Percentiles rank a stretch among this genome's conserved stretches.
Evolutionary conservation across 2,329 filamentous ascomycete species (phyloP).

Genomic region (Emmonsia crescens): DNA sequence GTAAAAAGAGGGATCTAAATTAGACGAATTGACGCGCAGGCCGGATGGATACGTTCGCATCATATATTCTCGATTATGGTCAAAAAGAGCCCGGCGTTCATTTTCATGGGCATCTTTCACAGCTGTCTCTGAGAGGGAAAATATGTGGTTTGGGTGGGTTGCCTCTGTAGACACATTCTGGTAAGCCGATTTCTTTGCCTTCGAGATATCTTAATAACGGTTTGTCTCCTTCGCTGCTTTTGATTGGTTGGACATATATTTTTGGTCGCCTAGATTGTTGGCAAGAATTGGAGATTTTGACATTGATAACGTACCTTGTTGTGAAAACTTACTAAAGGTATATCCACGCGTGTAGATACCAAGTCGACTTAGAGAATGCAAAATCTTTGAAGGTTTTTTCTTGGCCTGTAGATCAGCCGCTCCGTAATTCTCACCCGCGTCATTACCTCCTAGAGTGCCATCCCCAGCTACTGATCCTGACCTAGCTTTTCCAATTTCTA

Average conservation of each 20-base stretch:
- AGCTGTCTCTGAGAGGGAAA: constrained; percentile 52
- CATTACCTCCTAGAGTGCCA: constrained; percentile 14
- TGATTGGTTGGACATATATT: neutral
- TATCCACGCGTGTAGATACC: constrained; percentile 82
- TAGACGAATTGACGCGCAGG: constrained; percentile 70
- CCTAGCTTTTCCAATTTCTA: constrained; percentile 9
- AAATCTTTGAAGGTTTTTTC: constrained; percentile 51
- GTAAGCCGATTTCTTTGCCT: neutral
- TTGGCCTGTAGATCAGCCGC: constrained; percentile 21
- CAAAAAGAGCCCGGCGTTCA: constrained; percentile 54
- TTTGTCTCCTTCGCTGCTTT: neutral
- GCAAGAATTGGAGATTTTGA: neutral
- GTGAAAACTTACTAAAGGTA: constrained; percentile 62
- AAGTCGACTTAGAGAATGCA: constrained; percentile 59
- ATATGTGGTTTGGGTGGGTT: constrained; percentile 50
- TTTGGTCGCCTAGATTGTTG: neutral
- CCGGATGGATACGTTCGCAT: constrained; percentile 86
- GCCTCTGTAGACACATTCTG: constrained; percentile 26
- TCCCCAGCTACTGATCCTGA: constrained; percentile 34
- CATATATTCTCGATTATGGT: constrained; percentile 69
- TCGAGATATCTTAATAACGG: neutral
- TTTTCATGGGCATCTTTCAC: constrained; percentile 53
- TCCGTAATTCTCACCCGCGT: neutral
- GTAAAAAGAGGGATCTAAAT: constrained; percentile 72
- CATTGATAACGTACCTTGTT: constrained; percentile 43